phyloP scores from a whole-genome alignment of 2,329 filamentous ascomycete genomes.

The Ceratocystis variospora region DNA sequence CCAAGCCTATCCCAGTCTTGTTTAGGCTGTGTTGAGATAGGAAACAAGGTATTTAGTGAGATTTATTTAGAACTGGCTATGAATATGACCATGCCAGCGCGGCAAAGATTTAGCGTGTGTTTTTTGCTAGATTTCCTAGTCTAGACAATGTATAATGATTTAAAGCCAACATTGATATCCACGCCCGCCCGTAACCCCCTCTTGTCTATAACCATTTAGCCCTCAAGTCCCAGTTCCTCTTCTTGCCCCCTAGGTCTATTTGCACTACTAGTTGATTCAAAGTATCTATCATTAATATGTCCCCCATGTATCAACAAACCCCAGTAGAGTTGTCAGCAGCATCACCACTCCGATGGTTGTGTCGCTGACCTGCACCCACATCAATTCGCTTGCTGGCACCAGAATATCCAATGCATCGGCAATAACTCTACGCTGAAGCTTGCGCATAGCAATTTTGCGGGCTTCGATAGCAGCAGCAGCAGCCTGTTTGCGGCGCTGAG shows the following conservation, averaged over 20 bases:
- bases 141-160: neutral
- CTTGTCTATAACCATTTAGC: neutral
- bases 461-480: neutral
- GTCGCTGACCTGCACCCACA: constrained; percentile 42
- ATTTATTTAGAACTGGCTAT: neutral
- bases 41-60: neutral
- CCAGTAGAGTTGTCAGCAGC: constrained; percentile 48
- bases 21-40: neutral
- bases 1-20: neutral
- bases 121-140: neutral
- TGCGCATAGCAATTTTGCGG: neutral
- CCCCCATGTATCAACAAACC: constrained; percentile 48
- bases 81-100: neutral
- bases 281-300: constrained; percentile 25
- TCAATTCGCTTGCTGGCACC: constrained; percentile 45
- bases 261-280: too few species aligned
- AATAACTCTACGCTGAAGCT: constrained; percentile 35
- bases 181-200: too few species aligned
- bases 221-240: neutral
- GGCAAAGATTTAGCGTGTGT: neutral
- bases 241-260: neutral
- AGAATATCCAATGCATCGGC: constrained; percentile 49
- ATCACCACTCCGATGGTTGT: constrained; percentile 44
- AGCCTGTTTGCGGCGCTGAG: neutral
- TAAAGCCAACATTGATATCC: neutral